Base-by-base conservation (phyloP, 1,284 basidiomycete genomes). In the Tilletia indica region DNA sequence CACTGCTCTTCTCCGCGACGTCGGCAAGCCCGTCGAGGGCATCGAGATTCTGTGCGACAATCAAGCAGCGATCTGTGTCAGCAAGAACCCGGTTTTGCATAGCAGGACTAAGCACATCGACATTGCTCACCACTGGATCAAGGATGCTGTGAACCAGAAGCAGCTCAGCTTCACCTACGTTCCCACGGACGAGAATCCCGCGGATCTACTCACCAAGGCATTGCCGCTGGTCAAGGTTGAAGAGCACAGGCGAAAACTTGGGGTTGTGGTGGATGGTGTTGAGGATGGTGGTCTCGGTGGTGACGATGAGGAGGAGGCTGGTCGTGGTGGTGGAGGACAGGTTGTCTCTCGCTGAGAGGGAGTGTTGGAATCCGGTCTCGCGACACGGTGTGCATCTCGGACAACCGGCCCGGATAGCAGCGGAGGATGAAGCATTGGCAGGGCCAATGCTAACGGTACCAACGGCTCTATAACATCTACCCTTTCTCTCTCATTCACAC, bases 281-380 rank as follows among this genome's bases (percentile, higher is more conserved):
- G n/a, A n/a, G n/a, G n/a, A n/a, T 58, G 21, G 14, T 16, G 54
- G 21, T 58, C 47, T 9, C n/a, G n/a, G n/a, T n/a, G n/a, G n/a
- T n/a, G n/a, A n/a, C n/a, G n/a, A n/a, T n/a, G n/a, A n/a, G n/a
- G 54, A 8, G 8, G 11, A 58, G 25, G 12, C 12, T 11, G 14
- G 54, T 9, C 54, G 21, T 21, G 54, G 54, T 58, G 14, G 21
- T 8, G 54, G 8, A 8, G 54, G 54, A 9, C 11, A 8, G 21
- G 54, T 11, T 9, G 54, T 58, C 54, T 11, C 25, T 11, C 54
- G 54, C 54, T 21, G 54, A 58, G 54, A 58, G 54, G 54, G 54
- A 58, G 54, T 58, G 54, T 58, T 58, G 54, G 54, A 58, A 21
- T n/a, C n/a, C n/a, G n/a, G n/a, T n/a, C n/a, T n/a, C n/a, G n/a